Conservation (phyloP, 306 rosid genomes). For the Corylus americana region DNA sequence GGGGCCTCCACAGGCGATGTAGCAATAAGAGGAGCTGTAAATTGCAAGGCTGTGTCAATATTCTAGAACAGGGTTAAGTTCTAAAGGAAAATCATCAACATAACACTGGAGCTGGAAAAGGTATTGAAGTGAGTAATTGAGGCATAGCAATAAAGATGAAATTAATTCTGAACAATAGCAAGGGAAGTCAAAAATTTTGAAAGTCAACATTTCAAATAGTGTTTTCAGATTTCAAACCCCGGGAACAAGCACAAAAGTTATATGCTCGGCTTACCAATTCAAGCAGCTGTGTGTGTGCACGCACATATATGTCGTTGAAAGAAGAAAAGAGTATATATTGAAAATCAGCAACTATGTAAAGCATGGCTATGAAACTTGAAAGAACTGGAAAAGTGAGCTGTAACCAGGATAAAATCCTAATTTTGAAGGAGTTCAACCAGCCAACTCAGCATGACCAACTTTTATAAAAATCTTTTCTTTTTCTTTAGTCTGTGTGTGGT, state of each 20-base stretch:
- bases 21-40: conserved; percentile 62
- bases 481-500: neutral
- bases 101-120: neutral
- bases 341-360: neutral
- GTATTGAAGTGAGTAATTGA: neutral
- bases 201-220: neutral
- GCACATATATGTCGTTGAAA: neutral
- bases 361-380: neutral
- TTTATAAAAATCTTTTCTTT: neutral
- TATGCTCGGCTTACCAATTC: neutral
- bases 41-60: conserved; percentile 26
- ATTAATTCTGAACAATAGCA: neutral
- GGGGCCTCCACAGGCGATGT: conserved; percentile 63
- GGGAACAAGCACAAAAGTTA: neutral
- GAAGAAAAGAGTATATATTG: neutral
- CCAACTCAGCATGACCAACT: neutral
- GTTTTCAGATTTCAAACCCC: neutral
- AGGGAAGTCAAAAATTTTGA: neutral
- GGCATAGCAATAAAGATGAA: neutral
- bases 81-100: conserved; percentile 1
- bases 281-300: neutral
- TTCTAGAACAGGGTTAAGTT: neutral
- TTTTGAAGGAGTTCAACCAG: neutral
- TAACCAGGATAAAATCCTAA: neutral
- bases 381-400: neutral